phyloP scores from a whole-genome alignment of 2,329 filamentous ascomycete genomes.

The Diaporthe vaccinii region DNA sequence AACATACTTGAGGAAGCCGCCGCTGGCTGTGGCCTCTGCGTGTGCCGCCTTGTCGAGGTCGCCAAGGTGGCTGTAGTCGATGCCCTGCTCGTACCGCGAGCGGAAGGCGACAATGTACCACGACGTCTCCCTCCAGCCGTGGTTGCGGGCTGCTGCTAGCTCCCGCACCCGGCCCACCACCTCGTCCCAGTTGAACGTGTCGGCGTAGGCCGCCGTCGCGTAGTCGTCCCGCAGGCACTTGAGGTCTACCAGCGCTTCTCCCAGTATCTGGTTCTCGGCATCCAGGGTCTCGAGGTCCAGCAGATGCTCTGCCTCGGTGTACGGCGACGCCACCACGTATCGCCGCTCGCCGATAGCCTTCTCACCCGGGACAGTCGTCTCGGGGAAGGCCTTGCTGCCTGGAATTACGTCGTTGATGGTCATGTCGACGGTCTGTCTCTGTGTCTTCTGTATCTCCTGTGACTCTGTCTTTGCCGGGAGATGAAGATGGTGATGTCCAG shows the following conservation, averaged over 20 bases:
- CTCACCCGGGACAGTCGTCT: slow-evolving; percentile 6
- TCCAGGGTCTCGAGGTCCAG: slow-evolving; percentile 79
- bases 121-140: slow-evolving; percentile 70
- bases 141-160: slow-evolving; percentile 61
- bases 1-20: slow-evolving; percentile 83
- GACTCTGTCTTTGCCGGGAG: neutral
- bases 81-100: slow-evolving; percentile 76
- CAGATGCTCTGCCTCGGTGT: slow-evolving; percentile 77
- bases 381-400: slow-evolving; percentile 13
- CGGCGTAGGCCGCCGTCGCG: slow-evolving; percentile 79
- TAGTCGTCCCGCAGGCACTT: slow-evolving; percentile 76
- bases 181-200: slow-evolving; percentile 82
- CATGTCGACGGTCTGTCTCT: slow-evolving; percentile 1
- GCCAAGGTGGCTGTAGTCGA: slow-evolving; percentile 77
- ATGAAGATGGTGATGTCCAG: neutral
- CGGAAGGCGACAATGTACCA: slow-evolving; percentile 92
- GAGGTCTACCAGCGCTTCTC: slow-evolving; percentile 77
- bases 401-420: slow-evolving; percentile 16
- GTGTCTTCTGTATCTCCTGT: neutral
- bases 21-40: slow-evolving; percentile 81
- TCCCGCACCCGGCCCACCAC: slow-evolving; percentile 71
- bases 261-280: slow-evolving; percentile 75
- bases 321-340: slow-evolving; percentile 79
- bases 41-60: slow-evolving; percentile 84
- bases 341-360: slow-evolving; percentile 41